These are phyloP conservation scores for Daldinia vernicosa DNA, from an alignment of 495 filamentous ascomycete species.

Conservation along the genomic window DNA sequence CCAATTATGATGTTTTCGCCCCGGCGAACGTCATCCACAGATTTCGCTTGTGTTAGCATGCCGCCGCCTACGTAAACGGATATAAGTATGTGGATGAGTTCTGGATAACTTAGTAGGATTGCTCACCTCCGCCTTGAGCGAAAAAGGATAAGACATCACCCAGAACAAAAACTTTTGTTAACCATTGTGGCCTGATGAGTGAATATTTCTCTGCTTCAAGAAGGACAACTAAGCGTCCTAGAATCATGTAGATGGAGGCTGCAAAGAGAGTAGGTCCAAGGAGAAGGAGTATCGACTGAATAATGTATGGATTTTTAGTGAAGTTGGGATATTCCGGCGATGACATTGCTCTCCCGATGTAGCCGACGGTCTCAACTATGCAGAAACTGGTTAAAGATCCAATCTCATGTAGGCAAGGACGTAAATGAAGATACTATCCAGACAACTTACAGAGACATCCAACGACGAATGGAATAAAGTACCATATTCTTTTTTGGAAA, in stretches of 20 bases:
- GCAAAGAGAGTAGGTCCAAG: not conserved
- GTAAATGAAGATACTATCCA: not conserved
- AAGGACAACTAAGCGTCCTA: not conserved
- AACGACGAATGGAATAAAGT: not conserved
- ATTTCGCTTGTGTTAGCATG: not conserved
- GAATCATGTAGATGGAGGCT: not conserved
- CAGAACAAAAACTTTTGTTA: not conserved
- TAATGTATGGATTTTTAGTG: not conserved
- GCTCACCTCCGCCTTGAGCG: not conserved
- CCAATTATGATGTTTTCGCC: not conserved
- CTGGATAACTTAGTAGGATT: not conserved
- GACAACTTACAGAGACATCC: not conserved
- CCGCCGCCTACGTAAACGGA: not conserved
- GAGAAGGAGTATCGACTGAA: not conserved
- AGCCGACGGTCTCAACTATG: not conserved
- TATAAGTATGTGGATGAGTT: not conserved
- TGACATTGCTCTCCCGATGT: not conserved
- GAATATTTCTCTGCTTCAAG: not conserved
- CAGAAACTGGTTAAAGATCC: not conserved
- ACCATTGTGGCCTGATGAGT: not conserved
- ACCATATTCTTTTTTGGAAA: not conserved
- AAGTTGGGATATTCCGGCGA: not conserved
- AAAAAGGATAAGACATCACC: not conserved
- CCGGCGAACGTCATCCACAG: not conserved
- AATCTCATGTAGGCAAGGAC: not conserved